Base-by-base conservation (phyloP, 129 eudicot species). In the Helianthus tuberosus region DNA sequence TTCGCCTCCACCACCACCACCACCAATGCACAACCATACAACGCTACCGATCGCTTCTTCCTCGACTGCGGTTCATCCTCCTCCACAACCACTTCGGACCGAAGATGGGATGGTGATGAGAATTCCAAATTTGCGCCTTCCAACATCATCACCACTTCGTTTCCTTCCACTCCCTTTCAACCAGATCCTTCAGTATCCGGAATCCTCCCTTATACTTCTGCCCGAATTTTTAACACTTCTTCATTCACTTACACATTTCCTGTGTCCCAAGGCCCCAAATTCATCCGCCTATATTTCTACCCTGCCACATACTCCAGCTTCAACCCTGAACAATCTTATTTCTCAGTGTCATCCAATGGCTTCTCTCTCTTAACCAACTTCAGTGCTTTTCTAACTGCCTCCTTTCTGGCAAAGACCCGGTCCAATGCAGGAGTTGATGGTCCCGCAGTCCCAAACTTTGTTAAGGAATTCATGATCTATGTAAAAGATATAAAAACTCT, bases 221-320 rank as follows among this genome's bases (percentile, higher is more conserved):
- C 93, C 5, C 73, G 93, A 11, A 59, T 88, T 1, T 76, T 82
- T 32, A 69, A 44, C 11, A 12, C 15, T 5, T 76, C 78, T 49
- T 59, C 71, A 0, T 82, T 86, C 77, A 84, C 88, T 8, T 86
- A 89, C 76, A 49, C 46, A 0, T 77, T 86, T 64, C 83, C 74
- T 0, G 75, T 80, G 47, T 35, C 78, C 39, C 9, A 72, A 4
- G 88, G 86, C 15, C 86, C 81, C 16, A 86, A 85, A 59, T 82
- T 86, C 81, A 78, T 89, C 46, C 90, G 96, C 32, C 86, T 89
- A 27, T 76, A 86, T 74, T 89, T 89, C 80, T 81, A 84, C 60
- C 79, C 89, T n/a, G n/a, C n/a, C n/a, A n/a, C n/a, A n/a, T n/a
- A n/a, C n/a, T n/a, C n/a, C n/a, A n/a, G n/a, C n/a, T n/a, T n/a